Evolutionary conservation across 345 rosid genomes (phyloP).

Genomic region (Arabis alpina): DNA sequence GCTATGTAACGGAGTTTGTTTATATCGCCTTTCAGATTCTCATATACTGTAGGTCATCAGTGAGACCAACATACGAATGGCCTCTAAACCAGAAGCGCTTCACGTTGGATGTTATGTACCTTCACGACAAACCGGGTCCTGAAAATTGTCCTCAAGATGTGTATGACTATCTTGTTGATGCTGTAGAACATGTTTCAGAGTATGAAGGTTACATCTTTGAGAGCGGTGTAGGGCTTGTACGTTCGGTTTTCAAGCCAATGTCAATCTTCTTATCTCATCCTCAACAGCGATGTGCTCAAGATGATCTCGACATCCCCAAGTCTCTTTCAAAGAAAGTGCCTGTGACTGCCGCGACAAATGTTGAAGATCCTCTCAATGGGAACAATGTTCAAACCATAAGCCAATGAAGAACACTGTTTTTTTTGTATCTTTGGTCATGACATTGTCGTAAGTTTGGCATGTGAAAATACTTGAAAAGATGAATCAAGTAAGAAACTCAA

Average conservation of each 20-base stretch:
- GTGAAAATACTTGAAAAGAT: conserved; percentile 4
- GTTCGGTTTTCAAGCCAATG: conserved; percentile 69
- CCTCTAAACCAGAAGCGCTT: conserved; percentile 72
- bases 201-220: conserved; percentile 85
- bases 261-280: conserved; percentile 75
- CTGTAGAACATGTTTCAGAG: conserved; percentile 80
- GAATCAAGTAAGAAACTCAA: conserved; percentile 18
- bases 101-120: conserved; percentile 90
- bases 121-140: conserved; percentile 87
- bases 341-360: conserved; percentile 51
- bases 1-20: conserved; percentile 21
- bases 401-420: conserved; percentile 49
- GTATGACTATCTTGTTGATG: conserved; percentile 75
- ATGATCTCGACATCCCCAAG: conserved; percentile 75
- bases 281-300: conserved; percentile 86
- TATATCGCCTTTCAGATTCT: conserved; percentile 48
- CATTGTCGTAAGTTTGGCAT: conserved; percentile 10
- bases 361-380: conserved; percentile 52
- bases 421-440: conserved; percentile 17
- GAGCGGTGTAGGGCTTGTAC: conserved; percentile 75
- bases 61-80: conserved; percentile 75
- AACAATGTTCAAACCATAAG: conserved; percentile 44
- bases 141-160: conserved; percentile 92
- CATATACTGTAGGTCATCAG: conserved; percentile 84
- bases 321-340: conserved; percentile 66